phyloP scores from a whole-genome alignment of 768 basidiomycete species.

The Artomyces pyxidatus region DNA sequence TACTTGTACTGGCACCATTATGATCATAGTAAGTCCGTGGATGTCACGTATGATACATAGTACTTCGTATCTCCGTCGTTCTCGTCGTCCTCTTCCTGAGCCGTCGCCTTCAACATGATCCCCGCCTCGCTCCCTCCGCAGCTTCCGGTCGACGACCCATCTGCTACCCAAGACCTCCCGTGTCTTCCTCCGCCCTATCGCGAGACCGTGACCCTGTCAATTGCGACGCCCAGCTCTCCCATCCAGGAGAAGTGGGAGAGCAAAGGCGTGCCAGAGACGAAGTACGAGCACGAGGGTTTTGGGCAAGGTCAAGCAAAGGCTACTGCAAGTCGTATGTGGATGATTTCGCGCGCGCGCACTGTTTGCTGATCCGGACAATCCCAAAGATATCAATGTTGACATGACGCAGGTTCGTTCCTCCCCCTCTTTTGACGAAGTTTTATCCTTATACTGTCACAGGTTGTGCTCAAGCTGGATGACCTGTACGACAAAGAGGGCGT shows the following conservation, averaged over 20 bases:
- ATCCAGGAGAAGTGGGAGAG: conserved; percentile 15
- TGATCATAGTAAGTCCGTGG: too few relatives aligned
- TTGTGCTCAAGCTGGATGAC: conserved; percentile 88
- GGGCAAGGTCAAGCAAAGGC: conserved; percentile 60
- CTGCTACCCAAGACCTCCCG: conserved; percentile 6
- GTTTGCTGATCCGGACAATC: conserved; percentile 8
- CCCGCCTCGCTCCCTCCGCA: background rate
- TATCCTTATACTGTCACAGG: conserved; percentile 30
- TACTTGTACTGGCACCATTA: too few relatives aligned
- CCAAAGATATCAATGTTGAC: conserved; percentile 74
- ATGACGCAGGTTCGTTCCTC: conserved; percentile 52
- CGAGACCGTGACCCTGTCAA: conserved; percentile 29
- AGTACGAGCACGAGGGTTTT: conserved; percentile 86
- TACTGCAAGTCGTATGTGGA: conserved; percentile 55
- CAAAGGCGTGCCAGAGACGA: conserved; percentile 33
- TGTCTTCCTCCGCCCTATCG: background rate
- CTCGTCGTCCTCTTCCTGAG: conserved; percentile 17
- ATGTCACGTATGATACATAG: too few relatives aligned
- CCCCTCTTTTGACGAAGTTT: background rate
- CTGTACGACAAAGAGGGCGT: conserved; percentile 99
- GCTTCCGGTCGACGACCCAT: background rate
- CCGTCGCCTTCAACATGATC: conserved; percentile 16
- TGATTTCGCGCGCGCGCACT: conserved; percentile 6
- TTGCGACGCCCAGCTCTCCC: conserved; percentile 33
- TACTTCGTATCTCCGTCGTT: conserved; percentile 4